A percentile compares a stretch with the other conserved stretches of the same genome.
Conservation (phyloP, 2,329 filamentous ascomycete species). For the Trichoderma cornu-damae region DNA sequence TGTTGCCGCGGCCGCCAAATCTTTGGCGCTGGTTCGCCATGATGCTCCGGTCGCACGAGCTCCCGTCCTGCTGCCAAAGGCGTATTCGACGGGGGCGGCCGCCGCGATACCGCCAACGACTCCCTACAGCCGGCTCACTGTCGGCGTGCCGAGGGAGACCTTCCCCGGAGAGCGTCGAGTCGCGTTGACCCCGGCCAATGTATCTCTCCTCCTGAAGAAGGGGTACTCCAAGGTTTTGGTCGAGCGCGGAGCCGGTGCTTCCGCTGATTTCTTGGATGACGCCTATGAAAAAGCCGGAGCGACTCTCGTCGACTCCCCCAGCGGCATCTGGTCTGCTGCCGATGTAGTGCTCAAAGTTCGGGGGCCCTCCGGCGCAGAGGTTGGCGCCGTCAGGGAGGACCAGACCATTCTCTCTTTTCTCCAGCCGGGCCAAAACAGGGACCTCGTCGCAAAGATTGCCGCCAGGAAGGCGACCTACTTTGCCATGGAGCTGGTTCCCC, state of each 20-base stretch:
- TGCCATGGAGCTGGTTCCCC: constrained; percentile 89
- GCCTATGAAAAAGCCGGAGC: constrained; percentile 76
- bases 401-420: constrained; percentile 78
- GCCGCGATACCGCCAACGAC: constrained; percentile 39
- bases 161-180: constrained; percentile 75
- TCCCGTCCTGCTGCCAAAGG: constrained; percentile 23
- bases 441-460: constrained; percentile 67
- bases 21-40: constrained; percentile 38
- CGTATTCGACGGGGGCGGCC: constrained; percentile 36
- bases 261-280: constrained; percentile 71
- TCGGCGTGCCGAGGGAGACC: constrained; percentile 77
- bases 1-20: constrained; percentile 27
- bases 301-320: constrained; percentile 62
- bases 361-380: constrained; percentile 64
- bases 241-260: constrained; percentile 71
- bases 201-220: constrained; percentile 76
- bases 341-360: constrained; percentile 84
- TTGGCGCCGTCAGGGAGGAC: constrained; percentile 60
- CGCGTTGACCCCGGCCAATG: constrained; percentile 79
- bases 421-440: constrained; percentile 74
- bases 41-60: constrained; percentile 31
- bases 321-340: constrained; percentile 65
- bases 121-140: constrained; percentile 66
- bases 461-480: constrained; percentile 68
- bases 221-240: constrained; percentile 73